phyloP scores from a whole-genome alignment of 78 protist genomes.

The Guillardia theta region DNA sequence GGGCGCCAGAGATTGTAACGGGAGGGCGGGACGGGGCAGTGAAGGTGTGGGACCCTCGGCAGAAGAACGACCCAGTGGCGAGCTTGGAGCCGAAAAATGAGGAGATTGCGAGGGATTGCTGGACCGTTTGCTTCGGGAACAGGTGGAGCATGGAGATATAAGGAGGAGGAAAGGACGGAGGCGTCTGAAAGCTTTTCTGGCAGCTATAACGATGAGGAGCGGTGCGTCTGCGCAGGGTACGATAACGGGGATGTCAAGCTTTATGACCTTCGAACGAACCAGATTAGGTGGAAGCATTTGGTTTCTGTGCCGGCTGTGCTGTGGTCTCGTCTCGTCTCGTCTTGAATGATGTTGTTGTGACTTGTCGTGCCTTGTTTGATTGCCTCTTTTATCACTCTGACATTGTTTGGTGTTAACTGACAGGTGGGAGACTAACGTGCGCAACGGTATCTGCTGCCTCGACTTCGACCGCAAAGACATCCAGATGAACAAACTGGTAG shows the following conservation, averaged over 20 bases:
- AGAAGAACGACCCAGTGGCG: slow-evolving; percentile 55
- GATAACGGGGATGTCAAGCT: slow-evolving; percentile 86
- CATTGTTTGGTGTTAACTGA: too few species aligned
- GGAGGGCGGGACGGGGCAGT: slow-evolving; percentile 76
- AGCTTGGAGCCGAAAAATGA: slow-evolving; percentile 50
- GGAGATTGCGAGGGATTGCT: slow-evolving; percentile 67
- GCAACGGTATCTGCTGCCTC: slow-evolving; percentile 63
- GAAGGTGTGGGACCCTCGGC: slow-evolving; percentile 76
- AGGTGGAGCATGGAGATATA: neutral
- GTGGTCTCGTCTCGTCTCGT: too few species aligned
- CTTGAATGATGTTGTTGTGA: too few species aligned
- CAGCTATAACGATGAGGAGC: slow-evolving; percentile 19
- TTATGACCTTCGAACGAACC: slow-evolving; percentile 60
- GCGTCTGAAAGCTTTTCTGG: neutral
- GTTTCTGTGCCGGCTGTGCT: too few species aligned
- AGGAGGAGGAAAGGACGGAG: neutral
- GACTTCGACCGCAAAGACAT: slow-evolving; percentile 74
- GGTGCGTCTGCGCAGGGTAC: slow-evolving; percentile 69
- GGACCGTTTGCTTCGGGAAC: slow-evolving; percentile 77
- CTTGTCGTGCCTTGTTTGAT: too few species aligned
- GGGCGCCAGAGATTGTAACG: slow-evolving; percentile 81
- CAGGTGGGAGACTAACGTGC: slow-evolving; percentile 70
- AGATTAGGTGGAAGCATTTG: slow-evolving; percentile 48
- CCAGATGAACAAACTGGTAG: slow-evolving; percentile 67
- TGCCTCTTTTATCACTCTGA: too few species aligned